These are phyloP conservation scores for Tolypocladium endophyticum DNA, from an alignment of 2,329 filamentous ascomycete genomes.

Conservation along the genomic window DNA sequence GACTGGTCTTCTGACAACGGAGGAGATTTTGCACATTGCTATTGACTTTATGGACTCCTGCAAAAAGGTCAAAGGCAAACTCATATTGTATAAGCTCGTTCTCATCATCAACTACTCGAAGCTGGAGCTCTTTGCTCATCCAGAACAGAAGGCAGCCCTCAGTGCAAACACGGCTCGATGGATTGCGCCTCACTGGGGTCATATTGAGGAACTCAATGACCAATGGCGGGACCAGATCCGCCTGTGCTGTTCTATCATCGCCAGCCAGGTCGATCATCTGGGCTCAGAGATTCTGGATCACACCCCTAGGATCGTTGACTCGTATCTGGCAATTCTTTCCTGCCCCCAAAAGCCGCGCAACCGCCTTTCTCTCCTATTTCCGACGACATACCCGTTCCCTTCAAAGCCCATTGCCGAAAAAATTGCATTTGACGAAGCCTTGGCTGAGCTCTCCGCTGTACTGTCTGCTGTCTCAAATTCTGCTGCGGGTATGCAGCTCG, in stretches of 20 bases:
- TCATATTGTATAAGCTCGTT: slow-evolving; percentile 84
- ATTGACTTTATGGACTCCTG: slow-evolving; percentile 93
- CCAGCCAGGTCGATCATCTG: slow-evolving; percentile 70
- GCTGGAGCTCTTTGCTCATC: slow-evolving; percentile 69
- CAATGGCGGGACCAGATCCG: slow-evolving; percentile 91
- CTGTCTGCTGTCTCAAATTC: slow-evolving; percentile 73
- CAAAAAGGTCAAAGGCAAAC: slow-evolving; percentile 74
- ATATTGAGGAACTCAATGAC: slow-evolving; percentile 59
- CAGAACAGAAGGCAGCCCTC: slow-evolving; percentile 63
- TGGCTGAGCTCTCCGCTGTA: slow-evolving; percentile 81
- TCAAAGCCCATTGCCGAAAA: slow-evolving; percentile 54
- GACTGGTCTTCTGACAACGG: slow-evolving; percentile 59
- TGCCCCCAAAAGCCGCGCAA: slow-evolving; percentile 42
- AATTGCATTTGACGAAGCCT: slow-evolving; percentile 65
- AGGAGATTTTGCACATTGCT: slow-evolving; percentile 83
- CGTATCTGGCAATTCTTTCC: slow-evolving; percentile 67
- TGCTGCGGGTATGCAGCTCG: slow-evolving; percentile 60
- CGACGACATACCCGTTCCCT: slow-evolving; percentile 81
- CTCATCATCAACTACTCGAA: slow-evolving; percentile 86
- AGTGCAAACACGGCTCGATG: slow-evolving; percentile 77
- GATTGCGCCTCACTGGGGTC: slow-evolving; percentile 91
- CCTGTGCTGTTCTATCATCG: slow-evolving; percentile 84
- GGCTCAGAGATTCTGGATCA: slow-evolving; percentile 78
- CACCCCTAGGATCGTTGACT: slow-evolving; percentile 82
- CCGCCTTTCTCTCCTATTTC: slow-evolving; percentile 79